Conservation (phyloP, 352 stramenopile genomes). For the Pythium coloratum region DNA sequence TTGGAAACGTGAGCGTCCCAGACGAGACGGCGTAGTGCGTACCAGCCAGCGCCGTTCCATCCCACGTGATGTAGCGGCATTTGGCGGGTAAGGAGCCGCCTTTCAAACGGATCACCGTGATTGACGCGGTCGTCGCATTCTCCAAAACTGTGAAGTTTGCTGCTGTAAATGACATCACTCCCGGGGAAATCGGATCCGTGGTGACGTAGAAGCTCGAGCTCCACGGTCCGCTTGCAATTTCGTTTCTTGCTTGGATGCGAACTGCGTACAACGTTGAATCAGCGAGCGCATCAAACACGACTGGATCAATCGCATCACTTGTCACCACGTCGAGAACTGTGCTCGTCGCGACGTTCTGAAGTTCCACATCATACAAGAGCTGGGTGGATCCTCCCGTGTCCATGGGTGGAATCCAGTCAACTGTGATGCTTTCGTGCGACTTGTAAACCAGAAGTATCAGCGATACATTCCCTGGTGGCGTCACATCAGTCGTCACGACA, state of each 20-base stretch:
- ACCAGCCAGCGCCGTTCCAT: conserved; percentile 38
- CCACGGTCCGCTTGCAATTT: conserved; percentile 29
- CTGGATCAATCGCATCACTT: neutral
- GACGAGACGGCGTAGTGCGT: conserved; percentile 30
- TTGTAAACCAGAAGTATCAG: conserved; percentile 17
- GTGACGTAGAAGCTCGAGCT: conserved; percentile 29
- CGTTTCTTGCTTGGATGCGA: conserved; percentile 35
- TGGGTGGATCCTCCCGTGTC: conserved; percentile 39
- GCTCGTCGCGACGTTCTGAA: conserved; percentile 7
- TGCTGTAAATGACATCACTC: conserved; percentile 38
- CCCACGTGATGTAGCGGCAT: conserved; percentile 34
- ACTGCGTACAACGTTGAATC: conserved; percentile 36
- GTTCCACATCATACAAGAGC: conserved; percentile 33
- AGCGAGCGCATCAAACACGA: conserved; percentile 23
- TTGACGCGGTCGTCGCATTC: conserved; percentile 3
- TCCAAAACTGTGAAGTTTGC: conserved; percentile 30
- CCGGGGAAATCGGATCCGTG: conserved; percentile 49
- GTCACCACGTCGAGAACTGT: neutral
- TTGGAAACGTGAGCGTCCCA: conserved; percentile 35
- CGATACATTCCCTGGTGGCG: conserved; percentile 29
- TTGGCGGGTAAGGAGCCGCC: conserved; percentile 39
- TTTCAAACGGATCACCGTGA: conserved; percentile 33
- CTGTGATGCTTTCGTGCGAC: conserved; percentile 28
- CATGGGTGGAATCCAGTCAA: conserved; percentile 34
- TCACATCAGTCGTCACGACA: conserved; percentile 29